Percentiles rank a stretch among this genome's conserved stretches.
Evolutionary conservation across 176 grass and related monocot genomes (phyloP).

Genomic region (Secale cereale): DNA sequence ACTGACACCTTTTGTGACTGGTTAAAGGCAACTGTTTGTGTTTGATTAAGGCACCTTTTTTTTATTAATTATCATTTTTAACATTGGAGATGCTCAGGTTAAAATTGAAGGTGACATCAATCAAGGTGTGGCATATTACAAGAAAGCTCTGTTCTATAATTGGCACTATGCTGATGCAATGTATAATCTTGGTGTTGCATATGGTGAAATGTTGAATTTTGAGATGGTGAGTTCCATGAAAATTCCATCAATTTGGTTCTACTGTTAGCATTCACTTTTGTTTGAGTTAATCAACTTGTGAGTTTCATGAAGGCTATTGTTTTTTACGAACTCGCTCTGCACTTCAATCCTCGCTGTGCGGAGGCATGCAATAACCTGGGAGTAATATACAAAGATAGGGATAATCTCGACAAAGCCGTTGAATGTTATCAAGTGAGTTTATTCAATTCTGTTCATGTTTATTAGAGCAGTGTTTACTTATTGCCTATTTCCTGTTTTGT

Average conservation of each 20-base stretch:
- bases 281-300: conserved; percentile 12
- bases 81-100: conserved; percentile 50
- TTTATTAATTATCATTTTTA: conserved; percentile 21
- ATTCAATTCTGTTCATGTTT: conserved; percentile 14
- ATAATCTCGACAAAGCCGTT: conserved; percentile 99
- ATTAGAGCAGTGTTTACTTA: conserved; percentile 9
- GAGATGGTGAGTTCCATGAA: conserved; percentile 79
- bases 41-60: not conserved
- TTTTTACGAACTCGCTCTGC: conserved; percentile 97
- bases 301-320: conserved; percentile 79
- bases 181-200: conserved; percentile 99
- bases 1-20: conserved; percentile 2
- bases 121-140: conserved; percentile 97
- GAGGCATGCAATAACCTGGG: conserved; percentile 98
- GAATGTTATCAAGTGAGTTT: conserved; percentile 88
- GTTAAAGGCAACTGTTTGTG: not conserved
- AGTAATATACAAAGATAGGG: conserved; percentile 99
- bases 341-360: conserved; percentile 96
- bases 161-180: conserved; percentile 99
- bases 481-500: conserved; percentile 6
- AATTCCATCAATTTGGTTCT: conserved; percentile 13
- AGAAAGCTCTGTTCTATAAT: conserved; percentile 95
- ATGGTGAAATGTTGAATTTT: conserved; percentile 99
- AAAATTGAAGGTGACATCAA: conserved; percentile 96
- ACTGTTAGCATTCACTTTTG: conserved; percentile 23